phyloP scores from a whole-genome alignment of 2,329 filamentous ascomycete genomes.

The Zasmidium cellare region DNA sequence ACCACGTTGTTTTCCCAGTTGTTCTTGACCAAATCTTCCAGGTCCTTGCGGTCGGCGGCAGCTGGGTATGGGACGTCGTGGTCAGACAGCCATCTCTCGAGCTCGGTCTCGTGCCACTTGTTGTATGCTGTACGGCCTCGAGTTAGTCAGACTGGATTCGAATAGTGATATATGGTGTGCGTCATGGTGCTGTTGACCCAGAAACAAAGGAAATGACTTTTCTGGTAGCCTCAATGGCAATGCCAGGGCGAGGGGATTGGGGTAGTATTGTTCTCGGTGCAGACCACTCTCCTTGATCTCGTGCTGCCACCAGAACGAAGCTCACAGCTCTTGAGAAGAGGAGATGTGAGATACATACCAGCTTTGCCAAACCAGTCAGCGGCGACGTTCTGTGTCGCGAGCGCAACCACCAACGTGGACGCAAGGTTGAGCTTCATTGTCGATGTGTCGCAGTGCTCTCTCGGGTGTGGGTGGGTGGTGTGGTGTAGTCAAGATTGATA shows the following conservation, averaged over 20 bases:
- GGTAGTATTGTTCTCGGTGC: too few relatives aligned
- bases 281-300: too few relatives aligned
- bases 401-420: constrained; percentile 67
- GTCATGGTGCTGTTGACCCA: neutral
- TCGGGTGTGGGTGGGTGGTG: constrained; percentile 14
- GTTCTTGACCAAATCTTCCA: constrained; percentile 84
- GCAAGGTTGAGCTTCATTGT: constrained; percentile 76
- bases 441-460: constrained; percentile 2
- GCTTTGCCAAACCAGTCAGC: constrained; percentile 86
- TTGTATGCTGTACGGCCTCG: constrained; percentile 72
- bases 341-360: constrained; percentile 57
- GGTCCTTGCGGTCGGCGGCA: constrained; percentile 86
- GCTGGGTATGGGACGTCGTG: constrained; percentile 88
- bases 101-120: constrained; percentile 97
- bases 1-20: constrained; percentile 83
- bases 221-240: neutral
- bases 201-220: neutral
- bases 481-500: neutral
- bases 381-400: constrained; percentile 68
- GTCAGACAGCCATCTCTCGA: constrained; percentile 95
- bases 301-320: neutral
- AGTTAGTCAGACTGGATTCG: constrained; percentile 28
- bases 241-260: too few relatives aligned
- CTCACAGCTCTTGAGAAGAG: neutral
- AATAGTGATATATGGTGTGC: constrained; percentile 19